These are phyloP conservation scores for Pseudogymnoascus sp. DNA, from an alignment of 2,329 filamentous ascomycete genomes.

Conservation along the genomic window DNA sequence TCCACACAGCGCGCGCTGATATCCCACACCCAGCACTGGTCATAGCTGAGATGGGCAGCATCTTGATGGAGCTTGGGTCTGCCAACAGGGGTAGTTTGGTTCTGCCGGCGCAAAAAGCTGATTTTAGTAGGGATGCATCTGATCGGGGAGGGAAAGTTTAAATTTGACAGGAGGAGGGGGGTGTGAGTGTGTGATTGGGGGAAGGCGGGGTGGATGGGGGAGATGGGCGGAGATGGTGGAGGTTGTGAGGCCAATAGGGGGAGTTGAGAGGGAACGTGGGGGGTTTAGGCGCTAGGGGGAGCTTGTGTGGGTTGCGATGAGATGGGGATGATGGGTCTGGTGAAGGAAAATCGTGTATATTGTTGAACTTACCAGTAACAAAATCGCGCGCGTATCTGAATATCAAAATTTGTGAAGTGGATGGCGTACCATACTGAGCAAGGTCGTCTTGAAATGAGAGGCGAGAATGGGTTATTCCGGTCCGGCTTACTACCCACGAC, in stretches of 20 bases:
- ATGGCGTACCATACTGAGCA: not conserved
- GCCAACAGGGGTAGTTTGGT: not conserved
- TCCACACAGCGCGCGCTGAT: not conserved
- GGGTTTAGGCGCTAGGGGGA: not conserved
- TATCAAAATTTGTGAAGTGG: not conserved
- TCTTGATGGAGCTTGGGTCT: not conserved
- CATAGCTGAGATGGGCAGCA: not conserved
- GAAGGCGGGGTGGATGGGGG: not conserved
- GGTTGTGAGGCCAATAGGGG: not conserved
- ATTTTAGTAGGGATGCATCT: not conserved
- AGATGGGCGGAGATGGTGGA: not conserved
- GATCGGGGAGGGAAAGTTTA: not conserved
- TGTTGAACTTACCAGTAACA: not conserved
- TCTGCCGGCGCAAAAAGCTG: not conserved
- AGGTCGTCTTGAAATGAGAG: not conserved
- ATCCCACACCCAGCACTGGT: not conserved
- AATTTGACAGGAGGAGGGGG: conserved; percentile 3
- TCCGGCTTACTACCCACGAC: not conserved
- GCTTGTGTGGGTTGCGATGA: not conserved
- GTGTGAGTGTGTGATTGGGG: not conserved
- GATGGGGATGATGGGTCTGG: not conserved
- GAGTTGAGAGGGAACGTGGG: not conserved
- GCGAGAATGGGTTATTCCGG: not conserved
- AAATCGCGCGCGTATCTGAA: not conserved
- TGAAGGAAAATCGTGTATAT: not conserved